Base-by-base conservation (phyloP, 2,329 filamentous ascomycete species). In the Talaromyces sp. region DNA sequence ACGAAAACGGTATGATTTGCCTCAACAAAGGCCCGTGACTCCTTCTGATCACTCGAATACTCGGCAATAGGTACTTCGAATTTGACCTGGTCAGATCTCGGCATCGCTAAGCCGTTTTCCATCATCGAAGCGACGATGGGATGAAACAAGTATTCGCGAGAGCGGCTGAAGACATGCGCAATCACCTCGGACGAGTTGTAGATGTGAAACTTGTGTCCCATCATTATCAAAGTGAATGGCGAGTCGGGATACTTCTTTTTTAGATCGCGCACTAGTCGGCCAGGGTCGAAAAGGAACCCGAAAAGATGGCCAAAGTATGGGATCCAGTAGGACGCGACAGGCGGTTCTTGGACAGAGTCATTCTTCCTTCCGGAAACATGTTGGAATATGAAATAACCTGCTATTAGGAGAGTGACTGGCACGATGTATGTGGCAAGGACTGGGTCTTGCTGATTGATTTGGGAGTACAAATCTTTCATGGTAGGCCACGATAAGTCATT, bases 81-180 rank as follows among this genome's bases (percentile, higher is more conserved):
- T 34, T 63, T 63, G 5, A 36, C 31, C 10, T 57, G 58, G 31
- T 63, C 61, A 5, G 50, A 44, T 18, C 50, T 57, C 4, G 31
- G 23, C 36, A 63, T 50, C 30, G 51, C 61, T 33, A 63, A 16
- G 27, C 57, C 61, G 50, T 63, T 63, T 14, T 56, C 56, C 61
- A 63, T 63, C 61, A 63, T 63, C 16, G 61, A 63, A 18, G 61
- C 59, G 31, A 63, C 61, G 7, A 63, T 57, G n/a, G 61, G 61
- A 27, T 63, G 42, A 28, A 59, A 63, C 33, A 63, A 33, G 30
- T 57, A 63, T n/a, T 63, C 58, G 5, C 61, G 61, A n/a, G 61
- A 56, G 4, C 56, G 55, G 9, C 52, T 63, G 31, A 63, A 63
- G 16, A 63, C 53, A 52, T 54, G 42, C 14, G 56, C 56, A 42